A percentile compares a stretch with the other conserved stretches of the same genome.
Conservation (phyloP, 176 grass and related monocot genomes). For the Poa annua region DNA sequence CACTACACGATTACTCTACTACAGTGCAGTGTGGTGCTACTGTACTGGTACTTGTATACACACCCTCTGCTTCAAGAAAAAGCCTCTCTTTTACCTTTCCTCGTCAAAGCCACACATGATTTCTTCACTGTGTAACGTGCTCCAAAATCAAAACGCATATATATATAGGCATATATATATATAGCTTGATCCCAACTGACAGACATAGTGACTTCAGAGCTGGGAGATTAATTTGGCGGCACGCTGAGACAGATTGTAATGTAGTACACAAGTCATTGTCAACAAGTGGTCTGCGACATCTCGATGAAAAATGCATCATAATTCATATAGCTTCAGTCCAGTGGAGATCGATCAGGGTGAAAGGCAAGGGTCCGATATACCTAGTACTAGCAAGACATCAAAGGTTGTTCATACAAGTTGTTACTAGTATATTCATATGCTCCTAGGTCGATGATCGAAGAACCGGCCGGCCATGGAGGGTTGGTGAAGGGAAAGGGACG, state of each 20-base stretch:
- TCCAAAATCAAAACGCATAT: neutral
- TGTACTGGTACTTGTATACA: neutral
- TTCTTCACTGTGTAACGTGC: neutral
- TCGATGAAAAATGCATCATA: neutral
- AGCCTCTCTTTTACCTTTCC: constrained; percentile 37
- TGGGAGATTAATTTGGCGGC: constrained; percentile 31
- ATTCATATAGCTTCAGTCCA: neutral
- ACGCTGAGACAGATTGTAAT: neutral
- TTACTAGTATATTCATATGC: constrained; percentile 32
- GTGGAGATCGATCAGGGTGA: constrained; percentile 29
- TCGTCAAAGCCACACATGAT: neutral
- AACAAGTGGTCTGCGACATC: neutral
- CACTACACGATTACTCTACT: neutral
- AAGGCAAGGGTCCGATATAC: constrained; percentile 19
- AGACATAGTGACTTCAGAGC: neutral
- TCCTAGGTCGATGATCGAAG: constrained; percentile 30
- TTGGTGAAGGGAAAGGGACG: constrained; percentile 59
- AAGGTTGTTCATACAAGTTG: constrained; percentile 1
- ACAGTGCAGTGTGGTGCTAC: neutral
- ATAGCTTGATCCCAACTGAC: too few relatives aligned
- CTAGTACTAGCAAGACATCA: neutral
- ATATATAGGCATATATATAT: too few relatives aligned
- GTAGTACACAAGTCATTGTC: neutral
- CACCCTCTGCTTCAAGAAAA: constrained; percentile 29
- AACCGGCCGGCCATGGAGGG: constrained; percentile 38